A percentile compares a stretch with the other conserved stretches of the same genome.
phyloP scores from a whole-genome alignment of 371 early-diverging fungal genomes.

The Furculomyces boomerangus region DNA sequence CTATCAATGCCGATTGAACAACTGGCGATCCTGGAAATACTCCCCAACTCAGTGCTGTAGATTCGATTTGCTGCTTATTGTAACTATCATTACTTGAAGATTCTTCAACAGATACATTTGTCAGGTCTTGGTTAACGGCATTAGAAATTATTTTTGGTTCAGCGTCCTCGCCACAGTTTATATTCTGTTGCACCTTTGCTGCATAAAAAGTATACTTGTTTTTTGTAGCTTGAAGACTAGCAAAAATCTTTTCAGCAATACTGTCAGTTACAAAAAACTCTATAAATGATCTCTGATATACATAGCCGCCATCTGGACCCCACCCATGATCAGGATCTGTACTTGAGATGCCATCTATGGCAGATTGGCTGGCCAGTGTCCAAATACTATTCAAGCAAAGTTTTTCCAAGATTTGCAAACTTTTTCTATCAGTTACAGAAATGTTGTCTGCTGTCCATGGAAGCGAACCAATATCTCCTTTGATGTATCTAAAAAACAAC shows the following conservation, averaged over 20 bases:
- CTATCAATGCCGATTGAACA: constrained; percentile 86
- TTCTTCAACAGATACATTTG: neutral
- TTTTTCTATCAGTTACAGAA: constrained; percentile 10
- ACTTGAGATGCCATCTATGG: constrained; percentile 74
- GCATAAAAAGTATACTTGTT: constrained; percentile 74
- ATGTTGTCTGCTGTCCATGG: constrained; percentile 86
- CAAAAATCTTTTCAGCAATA: constrained; percentile 26
- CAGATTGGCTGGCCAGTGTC: constrained; percentile 87
- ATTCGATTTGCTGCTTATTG: constrained; percentile 19
- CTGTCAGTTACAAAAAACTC: constrained; percentile 51
- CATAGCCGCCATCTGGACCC: constrained; percentile 86
- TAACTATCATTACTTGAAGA: constrained; percentile 4
- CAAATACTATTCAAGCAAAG: constrained; percentile 59
- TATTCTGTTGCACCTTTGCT: constrained; percentile 53
- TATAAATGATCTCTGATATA: constrained; percentile 84
- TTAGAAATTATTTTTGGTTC: constrained; percentile 13
- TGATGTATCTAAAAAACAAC: constrained; percentile 57
- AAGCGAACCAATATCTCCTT: constrained; percentile 42
- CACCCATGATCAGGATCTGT: constrained; percentile 66
- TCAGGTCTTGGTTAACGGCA: neutral
- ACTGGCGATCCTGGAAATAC: constrained; percentile 92
- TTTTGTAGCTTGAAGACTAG: constrained; percentile 24
- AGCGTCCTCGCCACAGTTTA: constrained; percentile 45
- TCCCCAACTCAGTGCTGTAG: constrained; percentile 93
- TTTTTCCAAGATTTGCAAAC: constrained; percentile 37